A percentile compares a stretch with the other conserved stretches of the same genome.
Evolutionary conservation across 140 eudicot species (phyloP).

Genomic region (Anethum foeniculum): DNA sequence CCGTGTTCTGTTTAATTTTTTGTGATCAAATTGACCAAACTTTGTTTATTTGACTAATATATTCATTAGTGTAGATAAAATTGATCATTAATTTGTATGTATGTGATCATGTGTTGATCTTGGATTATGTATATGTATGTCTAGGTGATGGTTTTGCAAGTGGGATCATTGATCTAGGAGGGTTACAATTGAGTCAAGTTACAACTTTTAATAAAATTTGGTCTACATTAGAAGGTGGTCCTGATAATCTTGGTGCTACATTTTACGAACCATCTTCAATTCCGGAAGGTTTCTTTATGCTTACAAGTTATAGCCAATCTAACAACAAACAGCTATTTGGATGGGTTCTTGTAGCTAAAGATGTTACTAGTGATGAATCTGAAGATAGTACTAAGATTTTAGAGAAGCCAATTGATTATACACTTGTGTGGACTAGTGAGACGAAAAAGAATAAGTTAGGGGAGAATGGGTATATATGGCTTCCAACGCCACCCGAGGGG

Average conservation of each 20-base stretch:
- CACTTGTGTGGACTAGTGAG: slow-evolving; percentile 43
- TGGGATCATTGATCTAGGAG: slow-evolving; percentile 45
- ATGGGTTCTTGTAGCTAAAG: slow-evolving; percentile 43
- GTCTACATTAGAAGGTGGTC: slow-evolving; percentile 37
- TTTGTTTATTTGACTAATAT: not conserved
- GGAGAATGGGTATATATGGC: slow-evolving; percentile 36
- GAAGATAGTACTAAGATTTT: not conserved
- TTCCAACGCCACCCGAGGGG: slow-evolving; percentile 39
- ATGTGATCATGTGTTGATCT: not conserved
- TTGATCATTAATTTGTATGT: not conserved
- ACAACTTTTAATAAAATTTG: slow-evolving; percentile 38
- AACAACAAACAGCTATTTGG: slow-evolving; percentile 41
- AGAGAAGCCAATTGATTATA: slow-evolving; percentile 24
- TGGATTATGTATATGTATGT: slow-evolving; percentile 2
- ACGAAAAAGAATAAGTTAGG: slow-evolving; percentile 32
- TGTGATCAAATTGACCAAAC: no score
- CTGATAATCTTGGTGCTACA: slow-evolving; percentile 34
- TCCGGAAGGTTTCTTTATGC: slow-evolving; percentile 32
- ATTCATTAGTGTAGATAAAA: no score
- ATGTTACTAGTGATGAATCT: slow-evolving; percentile 16
- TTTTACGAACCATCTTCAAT: slow-evolving; percentile 38
- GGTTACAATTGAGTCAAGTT: slow-evolving; percentile 40
- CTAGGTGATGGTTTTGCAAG: slow-evolving; percentile 47
- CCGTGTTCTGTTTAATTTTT: no score
- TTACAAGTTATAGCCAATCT: slow-evolving; percentile 39